These are phyloP conservation scores for Thalassiosira hispida DNA, from an alignment of 352 stramenopile species.

Conservation along the genomic window DNA sequence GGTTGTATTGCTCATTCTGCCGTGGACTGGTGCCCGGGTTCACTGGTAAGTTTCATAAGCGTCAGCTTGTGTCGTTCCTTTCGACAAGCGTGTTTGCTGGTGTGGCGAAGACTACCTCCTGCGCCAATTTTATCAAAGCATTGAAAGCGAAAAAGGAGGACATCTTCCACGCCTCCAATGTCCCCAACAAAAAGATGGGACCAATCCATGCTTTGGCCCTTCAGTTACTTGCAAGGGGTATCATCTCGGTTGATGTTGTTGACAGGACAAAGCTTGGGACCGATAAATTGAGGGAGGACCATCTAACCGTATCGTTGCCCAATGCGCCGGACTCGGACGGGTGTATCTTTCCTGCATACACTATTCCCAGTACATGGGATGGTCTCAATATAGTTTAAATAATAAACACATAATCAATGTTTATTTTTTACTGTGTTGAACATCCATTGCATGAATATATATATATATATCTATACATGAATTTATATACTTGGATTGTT, in stretches of 20 bases:
- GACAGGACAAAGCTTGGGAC: slow-evolving; percentile 7
- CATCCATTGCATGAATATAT: no score
- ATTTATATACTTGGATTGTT: neutral
- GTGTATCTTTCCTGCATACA: neutral
- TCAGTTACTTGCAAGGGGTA: slow-evolving; percentile 18
- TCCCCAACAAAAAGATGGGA: neutral
- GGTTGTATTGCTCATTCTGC: no score
- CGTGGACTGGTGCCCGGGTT: no score
- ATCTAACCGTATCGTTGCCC: neutral
- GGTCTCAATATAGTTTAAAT: neutral
- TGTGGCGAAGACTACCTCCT: no score
- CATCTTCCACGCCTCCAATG: slow-evolving; percentile 9
- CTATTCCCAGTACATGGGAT: neutral
- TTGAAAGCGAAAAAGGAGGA: neutral
- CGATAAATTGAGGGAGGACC: neutral
- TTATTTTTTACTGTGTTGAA: no score
- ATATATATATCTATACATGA: no score
- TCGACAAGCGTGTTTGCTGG: no score
- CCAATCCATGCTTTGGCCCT: slow-evolving; percentile 15
- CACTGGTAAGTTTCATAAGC: no score
- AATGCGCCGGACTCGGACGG: neutral
- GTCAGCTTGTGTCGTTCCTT: no score
- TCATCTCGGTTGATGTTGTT: slow-evolving; percentile 2
- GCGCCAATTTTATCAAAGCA: no score
- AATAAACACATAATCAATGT: no score